phyloP scores from a whole-genome alignment of 164 flowering plant species.

The Houttuynia cordata region DNA sequence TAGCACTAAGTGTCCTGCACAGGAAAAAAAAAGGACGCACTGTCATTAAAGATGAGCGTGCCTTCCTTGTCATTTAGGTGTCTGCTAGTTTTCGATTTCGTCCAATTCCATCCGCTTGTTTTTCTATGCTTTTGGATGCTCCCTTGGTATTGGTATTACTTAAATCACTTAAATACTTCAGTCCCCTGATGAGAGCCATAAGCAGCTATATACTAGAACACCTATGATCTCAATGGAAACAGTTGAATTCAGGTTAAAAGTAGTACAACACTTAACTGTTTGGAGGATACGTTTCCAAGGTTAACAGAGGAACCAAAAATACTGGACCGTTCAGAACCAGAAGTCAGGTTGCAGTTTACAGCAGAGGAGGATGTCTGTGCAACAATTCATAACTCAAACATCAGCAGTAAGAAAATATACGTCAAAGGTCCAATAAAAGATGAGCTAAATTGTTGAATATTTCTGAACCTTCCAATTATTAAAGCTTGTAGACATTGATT shows the following conservation, averaged over 20 bases:
- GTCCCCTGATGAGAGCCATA: neutral
- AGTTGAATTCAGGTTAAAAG: neutral
- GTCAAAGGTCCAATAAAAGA: too few species aligned
- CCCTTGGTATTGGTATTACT: neutral
- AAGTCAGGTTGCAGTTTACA: constrained; percentile 2
- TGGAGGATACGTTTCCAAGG: neutral
- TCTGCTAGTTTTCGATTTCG: too few species aligned
- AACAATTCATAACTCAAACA: too few species aligned
- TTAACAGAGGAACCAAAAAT: constrained; percentile 8
- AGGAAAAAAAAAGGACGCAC: neutral
- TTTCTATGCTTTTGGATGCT: neutral
- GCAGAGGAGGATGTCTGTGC: constrained; percentile 4
- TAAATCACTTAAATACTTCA: neutral
- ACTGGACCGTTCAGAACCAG: neutral
- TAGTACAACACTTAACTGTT: constrained; percentile 4
- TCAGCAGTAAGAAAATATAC: too few species aligned
- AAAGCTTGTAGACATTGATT: too few species aligned
- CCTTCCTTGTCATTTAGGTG: too few species aligned
- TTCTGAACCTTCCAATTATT: too few species aligned
- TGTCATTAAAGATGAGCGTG: neutral
- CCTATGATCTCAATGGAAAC: too few species aligned
- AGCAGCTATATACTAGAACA: neutral
- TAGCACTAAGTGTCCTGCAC: constrained; percentile 24
- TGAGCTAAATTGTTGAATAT: too few species aligned
- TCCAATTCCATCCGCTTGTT: too few species aligned